Evolutionary conservation across 768 basidiomycete species (phyloP).

Genomic region (Clavaria fumosa): DNA sequence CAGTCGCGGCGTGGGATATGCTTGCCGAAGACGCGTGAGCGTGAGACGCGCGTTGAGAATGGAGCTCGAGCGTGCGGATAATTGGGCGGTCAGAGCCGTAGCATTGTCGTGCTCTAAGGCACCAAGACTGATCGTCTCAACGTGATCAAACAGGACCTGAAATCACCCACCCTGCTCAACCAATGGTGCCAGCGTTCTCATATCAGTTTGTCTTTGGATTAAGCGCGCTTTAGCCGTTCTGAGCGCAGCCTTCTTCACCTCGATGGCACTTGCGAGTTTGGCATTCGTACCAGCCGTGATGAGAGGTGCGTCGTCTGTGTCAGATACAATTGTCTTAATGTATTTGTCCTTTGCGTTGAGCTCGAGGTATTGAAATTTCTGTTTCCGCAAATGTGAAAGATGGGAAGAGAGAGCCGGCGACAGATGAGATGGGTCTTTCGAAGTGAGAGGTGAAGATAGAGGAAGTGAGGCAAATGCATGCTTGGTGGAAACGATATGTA

Average conservation of each 20-base stretch:
- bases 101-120: constrained; percentile 48
- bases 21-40: constrained; percentile 65
- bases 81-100: constrained; percentile 34
- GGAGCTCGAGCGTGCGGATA: constrained; percentile 48
- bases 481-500: no score
- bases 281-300: constrained; percentile 73
- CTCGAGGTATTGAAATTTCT: constrained; percentile 83
- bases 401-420: no score
- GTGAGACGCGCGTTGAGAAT: constrained; percentile 75
- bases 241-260: constrained; percentile 53
- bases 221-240: constrained; percentile 50
- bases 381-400: constrained; percentile 58
- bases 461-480: no score
- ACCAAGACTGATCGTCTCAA: not conserved
- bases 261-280: constrained; percentile 40
- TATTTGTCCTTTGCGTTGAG: constrained; percentile 87
- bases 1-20: constrained; percentile 47
- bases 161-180: constrained; percentile 45
- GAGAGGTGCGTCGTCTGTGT: constrained; percentile 67
- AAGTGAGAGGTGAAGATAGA: no score
- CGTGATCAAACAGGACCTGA: not conserved
- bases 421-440: no score
- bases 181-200: constrained; percentile 44
- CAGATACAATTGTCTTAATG: constrained; percentile 72
- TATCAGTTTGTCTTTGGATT: constrained; percentile 44